Evolutionary conservation across 495 filamentous ascomycete genomes (phyloP).

Genomic region (Podospora tetraspora): DNA sequence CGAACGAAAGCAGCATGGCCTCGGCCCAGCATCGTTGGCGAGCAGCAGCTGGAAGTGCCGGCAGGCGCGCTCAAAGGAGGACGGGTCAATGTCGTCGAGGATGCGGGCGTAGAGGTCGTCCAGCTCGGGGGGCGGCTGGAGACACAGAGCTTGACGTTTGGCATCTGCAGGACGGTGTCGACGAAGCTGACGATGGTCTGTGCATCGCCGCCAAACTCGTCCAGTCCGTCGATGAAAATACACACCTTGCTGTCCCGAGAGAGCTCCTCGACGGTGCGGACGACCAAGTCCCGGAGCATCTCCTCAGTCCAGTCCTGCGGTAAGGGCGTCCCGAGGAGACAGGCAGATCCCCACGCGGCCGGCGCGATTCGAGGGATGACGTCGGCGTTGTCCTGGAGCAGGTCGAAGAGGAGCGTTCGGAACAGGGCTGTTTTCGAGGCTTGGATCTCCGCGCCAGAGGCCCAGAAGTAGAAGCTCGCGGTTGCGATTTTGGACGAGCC

Average conservation of each 20-base stretch:
- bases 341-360: constrained; percentile 16
- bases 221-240: constrained; percentile 29
- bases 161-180: background rate
- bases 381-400: constrained; percentile 8
- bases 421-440: constrained; percentile 19
- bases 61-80: constrained; percentile 22
- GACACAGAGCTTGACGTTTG: constrained; percentile 32
- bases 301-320: background rate
- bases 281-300: background rate
- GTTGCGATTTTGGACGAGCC: background rate
- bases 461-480: constrained; percentile 24
- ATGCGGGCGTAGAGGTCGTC: constrained; percentile 22
- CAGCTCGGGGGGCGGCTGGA: constrained; percentile 29
- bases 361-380: constrained; percentile 21
- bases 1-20: constrained; percentile 21
- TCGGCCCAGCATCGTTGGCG: constrained; percentile 4
- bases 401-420: constrained; percentile 15
- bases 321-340: constrained; percentile 6
- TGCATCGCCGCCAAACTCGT: constrained; percentile 33
- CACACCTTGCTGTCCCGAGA: background rate
- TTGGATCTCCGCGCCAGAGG: constrained; percentile 19
- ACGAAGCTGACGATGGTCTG: constrained; percentile 25
- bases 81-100: constrained; percentile 21
- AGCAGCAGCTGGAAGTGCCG: constrained; percentile 23
- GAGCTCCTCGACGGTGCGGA: background rate